Base-by-base conservation (phyloP, 106 monocot genomes). In the Allium fistulosum region DNA sequence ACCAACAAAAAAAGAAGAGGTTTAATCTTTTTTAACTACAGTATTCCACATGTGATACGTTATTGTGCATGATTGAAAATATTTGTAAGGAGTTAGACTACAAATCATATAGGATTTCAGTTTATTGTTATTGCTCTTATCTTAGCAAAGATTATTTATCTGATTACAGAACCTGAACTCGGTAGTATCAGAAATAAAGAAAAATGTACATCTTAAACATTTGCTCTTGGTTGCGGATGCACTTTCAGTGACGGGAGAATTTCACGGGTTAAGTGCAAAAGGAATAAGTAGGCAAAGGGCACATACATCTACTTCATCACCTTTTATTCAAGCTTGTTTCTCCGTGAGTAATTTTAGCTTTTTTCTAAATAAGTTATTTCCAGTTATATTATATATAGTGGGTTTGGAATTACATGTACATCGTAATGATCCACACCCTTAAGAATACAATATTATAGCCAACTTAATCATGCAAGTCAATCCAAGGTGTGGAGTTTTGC, bases 321-420 rank as follows among this genome's bases (percentile, higher is more conserved):
- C 97, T 53, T 89, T 99, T 53, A 67, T 75, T 72, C 84, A 81
- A 71, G 89, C 86, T 37, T 89, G 82, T 69, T 87, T 90, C 69
- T 84, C 79, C 48, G 97, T 99, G 22, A 84, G 96, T 83, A 45
- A 47, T 62, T 11, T 52, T 46, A 65, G 10, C 26, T 71, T 48
- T n/a, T 51, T 67, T 6, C 11, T 67, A 7, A 9, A 65, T 46
- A 55, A 37, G 37, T 37, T 37, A 37, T 37, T 37, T 37, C 37
- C 2, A 37, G 37, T 4, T 37, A 37, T 37, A 5, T 37, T 37
- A 37, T 37, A 37, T 37, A 37, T 37, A 5, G 2, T 37, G 37
- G 37, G 37, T 37, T 37, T 37, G 37, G 37, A 37, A 37, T 37
- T 37, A 37, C 37, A 37, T 37, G 37, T 1, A 37, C 37, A 37